Percentiles rank a stretch among this genome's conserved stretches.
phyloP scores from a whole-genome alignment of 768 basidiomycete species.

The Gymnopilus junonius region DNA sequence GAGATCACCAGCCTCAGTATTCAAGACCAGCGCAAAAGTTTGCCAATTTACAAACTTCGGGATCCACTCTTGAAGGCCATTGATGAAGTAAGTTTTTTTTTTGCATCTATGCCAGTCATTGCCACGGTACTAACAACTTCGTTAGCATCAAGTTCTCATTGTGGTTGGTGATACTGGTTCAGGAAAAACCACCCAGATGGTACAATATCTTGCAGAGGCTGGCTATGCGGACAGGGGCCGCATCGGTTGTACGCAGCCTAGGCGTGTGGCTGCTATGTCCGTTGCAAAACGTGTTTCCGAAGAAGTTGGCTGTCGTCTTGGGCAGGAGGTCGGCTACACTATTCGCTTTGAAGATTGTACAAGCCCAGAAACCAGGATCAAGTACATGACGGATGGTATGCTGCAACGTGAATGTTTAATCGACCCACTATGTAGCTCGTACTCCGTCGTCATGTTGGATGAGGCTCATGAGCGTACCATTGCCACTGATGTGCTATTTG shows the following conservation, averaged over 20 bases:
- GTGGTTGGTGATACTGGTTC: constrained; percentile 99
- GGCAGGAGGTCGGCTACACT: constrained; percentile 97
- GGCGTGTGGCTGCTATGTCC: constrained; percentile 99
- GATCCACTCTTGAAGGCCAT: constrained; percentile 91
- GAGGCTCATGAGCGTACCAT: constrained; percentile 99
- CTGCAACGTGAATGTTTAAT: constrained; percentile 95
- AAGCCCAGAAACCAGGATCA: constrained; percentile 97
- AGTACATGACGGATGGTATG: constrained; percentile 99
- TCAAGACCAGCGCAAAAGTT: constrained; percentile 87
- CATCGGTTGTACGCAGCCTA: constrained; percentile 97
- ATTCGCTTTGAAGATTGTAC: constrained; percentile 99
- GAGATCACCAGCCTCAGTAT: constrained; percentile 90
- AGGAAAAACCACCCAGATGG: constrained; percentile 99
- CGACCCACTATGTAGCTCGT: constrained; percentile 91
- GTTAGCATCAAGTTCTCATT: constrained; percentile 93
- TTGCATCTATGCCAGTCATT: neutral
- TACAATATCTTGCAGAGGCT: constrained; percentile 94
- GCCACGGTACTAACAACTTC: constrained; percentile 15
- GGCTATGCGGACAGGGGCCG: constrained; percentile 90
- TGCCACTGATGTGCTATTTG: constrained; percentile 97
- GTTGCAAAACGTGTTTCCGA: constrained; percentile 98
- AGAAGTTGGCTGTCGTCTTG: constrained; percentile 96
- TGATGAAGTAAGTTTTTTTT: constrained; percentile 64
- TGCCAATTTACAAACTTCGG: constrained; percentile 95
- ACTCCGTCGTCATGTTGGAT: constrained; percentile 97